phyloP scores from a whole-genome alignment of 768 basidiomycete genomes.

The Suillus subluteus region DNA sequence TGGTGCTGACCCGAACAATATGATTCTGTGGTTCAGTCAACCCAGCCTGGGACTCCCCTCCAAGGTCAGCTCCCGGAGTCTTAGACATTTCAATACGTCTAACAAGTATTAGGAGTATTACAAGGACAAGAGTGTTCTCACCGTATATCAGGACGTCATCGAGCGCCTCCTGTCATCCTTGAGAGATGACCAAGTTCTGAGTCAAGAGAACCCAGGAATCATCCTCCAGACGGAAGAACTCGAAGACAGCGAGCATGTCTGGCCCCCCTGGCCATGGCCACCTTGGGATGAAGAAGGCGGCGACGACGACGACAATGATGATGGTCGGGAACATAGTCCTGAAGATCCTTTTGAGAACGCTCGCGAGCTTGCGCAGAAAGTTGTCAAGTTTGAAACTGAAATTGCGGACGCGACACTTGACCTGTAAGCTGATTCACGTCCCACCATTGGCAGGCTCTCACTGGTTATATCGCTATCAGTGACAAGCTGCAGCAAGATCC shows the following conservation, averaged over 20 bases:
- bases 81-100: conserved; percentile 7
- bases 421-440: conserved; percentile 48
- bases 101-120: conserved; percentile 75
- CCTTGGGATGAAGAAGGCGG: conserved; percentile 73
- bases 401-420: conserved; percentile 83
- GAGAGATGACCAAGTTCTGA: conserved; percentile 44
- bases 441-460: background rate
- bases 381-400: conserved; percentile 78
- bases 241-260: conserved; percentile 43
- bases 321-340: conserved; percentile 32
- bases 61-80: conserved; percentile 53
- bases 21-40: conserved; percentile 87
- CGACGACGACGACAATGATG: conserved; percentile 48
- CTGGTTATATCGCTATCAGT: conserved; percentile 34
- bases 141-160: conserved; percentile 71
- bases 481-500: conserved; percentile 80
- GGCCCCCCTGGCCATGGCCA: conserved; percentile 87
- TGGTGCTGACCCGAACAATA: conserved; percentile 82
- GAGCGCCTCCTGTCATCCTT: conserved; percentile 67
- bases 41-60: conserved; percentile 81
- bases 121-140: conserved; percentile 68
- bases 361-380: conserved; percentile 64
- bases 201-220: conserved; percentile 24
- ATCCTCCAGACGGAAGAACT: conserved; percentile 42
- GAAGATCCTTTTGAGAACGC: conserved; percentile 47